Evolutionary conservation across 2,329 filamentous ascomycete genomes (phyloP), one percentile per base, ranked within the genome.

Genomic region (Colletotrichum spinosum): DNA sequence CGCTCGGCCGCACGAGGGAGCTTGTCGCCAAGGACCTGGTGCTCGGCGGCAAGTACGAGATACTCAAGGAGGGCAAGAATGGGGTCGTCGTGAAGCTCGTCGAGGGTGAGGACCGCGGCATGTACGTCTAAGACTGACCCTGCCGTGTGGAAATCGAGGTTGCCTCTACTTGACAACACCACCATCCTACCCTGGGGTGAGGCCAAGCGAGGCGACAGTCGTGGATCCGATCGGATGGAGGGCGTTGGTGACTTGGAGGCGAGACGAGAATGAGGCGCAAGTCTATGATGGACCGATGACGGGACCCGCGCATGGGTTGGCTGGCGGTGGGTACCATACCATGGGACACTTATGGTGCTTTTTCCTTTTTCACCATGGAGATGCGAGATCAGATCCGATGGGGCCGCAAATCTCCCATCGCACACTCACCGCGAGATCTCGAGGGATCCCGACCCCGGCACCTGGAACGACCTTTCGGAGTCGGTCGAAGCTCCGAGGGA

Each of bases 1-100:
- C 90, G 72, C 83, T 99, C 67, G 95, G 94, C 41, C 85, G 96
- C 68, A 99, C 96, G n/a, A 89, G 95, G 67, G 96, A 99, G 79
- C 77, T 99, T 56, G 97, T 97, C 1, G 92, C 97, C 69, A 99
- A 99, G 81, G 96, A 98, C 77, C 83, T 98, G 44, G 95, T 96
- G 73, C 82, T 94, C 38, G 89, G 92, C 11, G 94, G 94, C 2
- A 91, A 90, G 76, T 97, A 97, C 74, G 85, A 88, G 68, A 85
- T 95, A 67, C 73, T 78, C 53, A 76, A 75, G 61, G 77, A 76
- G 39, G 75, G 75, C 38, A 78, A 76, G 67, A 58, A 73, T n/a
- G 77, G 77, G 35, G 73, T 82, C 6, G 77, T 77, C 2, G 76
- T 86, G 17, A 79, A 78, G 70, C 70, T 84, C 68, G 78, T 80